Evolutionary conservation across 352 stramenopile genomes (phyloP).

Genomic region (Phytophthora hybrid): DNA sequence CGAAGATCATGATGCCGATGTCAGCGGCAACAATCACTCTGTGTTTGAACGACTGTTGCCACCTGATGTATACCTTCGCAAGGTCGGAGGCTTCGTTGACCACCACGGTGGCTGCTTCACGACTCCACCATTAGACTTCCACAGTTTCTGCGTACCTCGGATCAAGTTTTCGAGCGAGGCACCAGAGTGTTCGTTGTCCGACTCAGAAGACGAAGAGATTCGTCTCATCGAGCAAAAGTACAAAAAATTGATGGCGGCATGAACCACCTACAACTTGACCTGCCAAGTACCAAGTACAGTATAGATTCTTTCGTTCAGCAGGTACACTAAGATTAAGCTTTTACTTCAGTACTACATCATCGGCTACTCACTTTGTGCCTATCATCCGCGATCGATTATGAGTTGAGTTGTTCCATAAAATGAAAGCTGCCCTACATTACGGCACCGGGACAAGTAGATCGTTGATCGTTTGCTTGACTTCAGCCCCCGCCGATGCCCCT

Average conservation of each 20-base stretch:
- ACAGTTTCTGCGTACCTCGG: conserved; percentile 81
- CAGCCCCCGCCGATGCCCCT: conserved; percentile 18
- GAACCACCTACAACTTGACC: conserved; percentile 20
- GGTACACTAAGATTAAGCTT: conserved; percentile 36
- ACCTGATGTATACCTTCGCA: conserved; percentile 59
- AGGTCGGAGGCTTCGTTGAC: conserved; percentile 56
- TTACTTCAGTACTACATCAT: conserved; percentile 17
- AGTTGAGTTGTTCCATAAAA: not conserved
- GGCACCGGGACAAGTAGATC: conserved; percentile 41
- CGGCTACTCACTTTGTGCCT: not conserved
- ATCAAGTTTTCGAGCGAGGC: conserved; percentile 69
- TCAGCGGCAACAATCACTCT: conserved; percentile 16
- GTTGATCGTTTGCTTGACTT: conserved; percentile 29
- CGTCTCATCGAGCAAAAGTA: conserved; percentile 85
- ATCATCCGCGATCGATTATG: not conserved
- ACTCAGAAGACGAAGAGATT: conserved; percentile 85
- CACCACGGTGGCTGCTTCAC: conserved; percentile 65
- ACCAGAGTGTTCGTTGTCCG: conserved; percentile 42
- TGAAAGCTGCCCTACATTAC: conserved; percentile 8
- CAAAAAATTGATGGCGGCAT: conserved; percentile 50
- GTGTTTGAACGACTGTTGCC: conserved; percentile 43
- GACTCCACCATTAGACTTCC: conserved; percentile 53
- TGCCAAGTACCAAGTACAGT: conserved; percentile 5
- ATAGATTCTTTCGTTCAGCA: conserved; percentile 16
- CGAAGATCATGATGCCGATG: conserved; percentile 18